These are phyloP conservation scores for Chloromonas sp. DNA, from an alignment of 163 green algal species.

Conservation along the genomic window DNA sequence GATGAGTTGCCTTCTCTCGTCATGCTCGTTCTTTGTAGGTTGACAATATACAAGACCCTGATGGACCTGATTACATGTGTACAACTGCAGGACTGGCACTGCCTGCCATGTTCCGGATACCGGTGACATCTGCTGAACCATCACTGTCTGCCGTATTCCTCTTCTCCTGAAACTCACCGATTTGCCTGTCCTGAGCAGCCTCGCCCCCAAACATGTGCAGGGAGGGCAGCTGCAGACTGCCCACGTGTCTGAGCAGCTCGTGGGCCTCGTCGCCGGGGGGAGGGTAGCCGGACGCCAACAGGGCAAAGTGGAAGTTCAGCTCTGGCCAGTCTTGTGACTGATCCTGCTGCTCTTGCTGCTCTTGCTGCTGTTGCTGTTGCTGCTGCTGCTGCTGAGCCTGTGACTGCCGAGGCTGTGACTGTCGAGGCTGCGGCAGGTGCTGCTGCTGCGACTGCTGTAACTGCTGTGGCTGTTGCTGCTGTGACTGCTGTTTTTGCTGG, in stretches of 20 bases:
- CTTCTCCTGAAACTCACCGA: neutral
- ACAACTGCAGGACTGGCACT: too few species aligned
- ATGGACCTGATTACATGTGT: too few species aligned
- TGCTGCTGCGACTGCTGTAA: neutral
- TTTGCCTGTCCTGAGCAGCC: neutral
- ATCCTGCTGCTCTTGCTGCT: too few species aligned
- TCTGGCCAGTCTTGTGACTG: too few species aligned
- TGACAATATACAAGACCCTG: too few species aligned
- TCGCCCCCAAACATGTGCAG: slow-evolving; percentile 20
- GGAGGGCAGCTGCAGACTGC: slow-evolving; percentile 7
- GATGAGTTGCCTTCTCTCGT: too few species aligned
- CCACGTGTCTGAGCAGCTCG: slow-evolving; percentile 6
- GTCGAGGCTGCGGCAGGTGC: neutral
- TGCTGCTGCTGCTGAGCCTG: too few species aligned
- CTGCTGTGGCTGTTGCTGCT: neutral
- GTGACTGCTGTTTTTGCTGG: neutral
- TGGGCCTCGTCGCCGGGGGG: slow-evolving; percentile 1
- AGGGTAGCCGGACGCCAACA: slow-evolving; percentile 19
- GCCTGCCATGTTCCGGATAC: too few species aligned
- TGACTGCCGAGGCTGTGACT: neutral
- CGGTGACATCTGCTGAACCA: too few species aligned
- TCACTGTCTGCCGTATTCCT: too few species aligned
- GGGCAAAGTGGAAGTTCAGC: slow-evolving; percentile 8
- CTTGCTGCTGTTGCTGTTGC: too few species aligned
- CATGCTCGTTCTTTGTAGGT: too few species aligned